Percentiles rank a stretch among this genome's conserved stretches.
Evolutionary conservation across 805 yeast genomes (phyloP).

Genomic region (Schwanniomyces polymorphus): DNA sequence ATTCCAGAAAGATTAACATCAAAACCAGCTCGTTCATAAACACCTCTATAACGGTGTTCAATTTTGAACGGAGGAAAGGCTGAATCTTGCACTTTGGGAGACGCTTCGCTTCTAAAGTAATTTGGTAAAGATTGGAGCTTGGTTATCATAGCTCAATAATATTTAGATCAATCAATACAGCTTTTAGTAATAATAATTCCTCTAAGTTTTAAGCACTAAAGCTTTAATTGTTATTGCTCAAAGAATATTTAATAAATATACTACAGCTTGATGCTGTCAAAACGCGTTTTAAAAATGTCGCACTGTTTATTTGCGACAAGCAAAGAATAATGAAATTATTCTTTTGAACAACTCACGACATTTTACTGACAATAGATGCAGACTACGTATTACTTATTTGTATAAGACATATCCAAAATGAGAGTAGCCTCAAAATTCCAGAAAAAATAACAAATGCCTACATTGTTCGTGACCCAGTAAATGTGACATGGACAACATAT

Average conservation of each 20-base stretch:
- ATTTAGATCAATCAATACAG: background rate
- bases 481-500: constrained; percentile 17
- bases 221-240: background rate
- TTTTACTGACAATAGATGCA: background rate
- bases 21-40: constrained; percentile 81
- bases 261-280: background rate
- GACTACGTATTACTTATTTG: background rate
- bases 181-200: background rate
- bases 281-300: background rate
- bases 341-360: background rate
- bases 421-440: background rate
- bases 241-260: background rate
- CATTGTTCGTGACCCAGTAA: background rate
- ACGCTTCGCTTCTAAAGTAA: constrained; percentile 18
- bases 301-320: background rate
- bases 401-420: background rate
- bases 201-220: background rate
- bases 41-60: constrained; percentile 61
- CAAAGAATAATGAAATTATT: too few species aligned
- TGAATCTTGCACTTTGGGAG: constrained; percentile 35
- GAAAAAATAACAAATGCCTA: background rate
- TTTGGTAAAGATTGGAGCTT: constrained; percentile 1
- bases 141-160: background rate
- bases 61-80: constrained; percentile 74
- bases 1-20: constrained; percentile 39